Evolutionary conservation across 2,329 filamentous ascomycete species (phyloP).

Genomic region (Phaeosphaeriaceae sp.): DNA sequence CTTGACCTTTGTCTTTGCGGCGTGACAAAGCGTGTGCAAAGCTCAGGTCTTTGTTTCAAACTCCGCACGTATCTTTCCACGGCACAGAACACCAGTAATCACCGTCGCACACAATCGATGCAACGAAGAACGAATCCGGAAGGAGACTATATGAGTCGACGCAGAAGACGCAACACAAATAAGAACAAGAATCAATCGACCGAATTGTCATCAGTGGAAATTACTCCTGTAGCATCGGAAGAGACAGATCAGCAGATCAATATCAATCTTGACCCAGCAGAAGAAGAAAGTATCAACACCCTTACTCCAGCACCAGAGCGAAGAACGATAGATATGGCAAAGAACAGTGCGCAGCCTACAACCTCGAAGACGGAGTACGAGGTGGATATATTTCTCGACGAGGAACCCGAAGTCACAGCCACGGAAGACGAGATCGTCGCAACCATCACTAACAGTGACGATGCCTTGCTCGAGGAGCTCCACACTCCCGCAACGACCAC

Average conservation of each 20-base stretch:
- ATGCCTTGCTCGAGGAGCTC: not conserved
- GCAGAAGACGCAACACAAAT: not conserved
- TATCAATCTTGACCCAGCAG: not conserved
- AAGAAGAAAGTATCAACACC: not conserved
- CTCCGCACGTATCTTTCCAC: no score
- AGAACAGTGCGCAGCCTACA: not conserved
- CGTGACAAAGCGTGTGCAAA: not conserved
- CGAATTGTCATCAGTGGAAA: not conserved
- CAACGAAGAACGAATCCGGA: no score
- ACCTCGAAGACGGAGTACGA: not conserved
- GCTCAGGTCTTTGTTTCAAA: not conserved
- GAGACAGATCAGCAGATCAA: not conserved
- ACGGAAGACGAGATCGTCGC: not conserved
- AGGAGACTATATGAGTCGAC: not conserved
- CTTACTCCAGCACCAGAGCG: not conserved
- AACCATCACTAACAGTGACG: not conserved
- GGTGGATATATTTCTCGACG: not conserved
- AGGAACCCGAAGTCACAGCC: not conserved
- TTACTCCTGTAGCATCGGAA: not conserved
- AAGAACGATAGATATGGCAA: not conserved
- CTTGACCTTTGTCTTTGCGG: not conserved
- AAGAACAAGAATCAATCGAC: not conserved
- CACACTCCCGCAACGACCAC: not conserved
- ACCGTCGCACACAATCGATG: not conserved
- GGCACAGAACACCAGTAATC: not conserved